A percentile compares a stretch with the other conserved stretches of the same genome.
These are phyloP conservation scores for Aspergillus brunneoviolaceus DNA, from an alignment of 2,329 filamentous ascomycete species.

Conservation along the genomic window DNA sequence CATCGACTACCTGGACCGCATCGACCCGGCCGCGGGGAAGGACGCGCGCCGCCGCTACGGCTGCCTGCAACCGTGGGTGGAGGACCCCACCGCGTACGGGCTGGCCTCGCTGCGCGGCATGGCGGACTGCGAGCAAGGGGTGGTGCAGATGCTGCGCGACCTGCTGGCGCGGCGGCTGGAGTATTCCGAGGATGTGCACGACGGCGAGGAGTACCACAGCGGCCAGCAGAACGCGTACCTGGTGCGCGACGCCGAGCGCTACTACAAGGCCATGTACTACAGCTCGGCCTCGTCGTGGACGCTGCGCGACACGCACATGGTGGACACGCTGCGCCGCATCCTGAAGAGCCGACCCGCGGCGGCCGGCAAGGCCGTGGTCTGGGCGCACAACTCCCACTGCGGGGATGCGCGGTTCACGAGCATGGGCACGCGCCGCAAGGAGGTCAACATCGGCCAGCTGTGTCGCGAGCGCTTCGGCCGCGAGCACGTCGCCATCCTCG, in stretches of 20 bases:
- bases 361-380: slow-evolving; percentile 50
- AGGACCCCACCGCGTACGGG: slow-evolving; percentile 52
- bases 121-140: slow-evolving; percentile 47
- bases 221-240: slow-evolving; percentile 53
- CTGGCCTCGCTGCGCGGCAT: slow-evolving; percentile 44
- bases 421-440: slow-evolving; percentile 47
- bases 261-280: slow-evolving; percentile 56
- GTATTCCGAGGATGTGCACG: slow-evolving; percentile 33
- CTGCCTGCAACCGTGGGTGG: slow-evolving; percentile 50
- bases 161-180: slow-evolving; percentile 46
- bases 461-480: slow-evolving; percentile 48
- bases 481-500: slow-evolving; percentile 45
- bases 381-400: slow-evolving; percentile 56
- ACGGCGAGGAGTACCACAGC: slow-evolving; percentile 51
- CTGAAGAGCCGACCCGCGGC: slow-evolving; percentile 41
- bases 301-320: slow-evolving; percentile 54
- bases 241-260: slow-evolving; percentile 51
- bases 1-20: slow-evolving; percentile 49
- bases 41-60: slow-evolving; percentile 48
- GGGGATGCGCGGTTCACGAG: slow-evolving; percentile 55
- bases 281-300: slow-evolving; percentile 53
- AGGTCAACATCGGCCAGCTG: slow-evolving; percentile 56
- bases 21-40: slow-evolving; percentile 47
- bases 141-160: slow-evolving; percentile 48
- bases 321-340: slow-evolving; percentile 48